A percentile compares a stretch with the other conserved stretches of the same genome.
Evolutionary conservation across 257 asterid genomes (phyloP).

Genomic region (Parsonsia alboflavescens): DNA sequence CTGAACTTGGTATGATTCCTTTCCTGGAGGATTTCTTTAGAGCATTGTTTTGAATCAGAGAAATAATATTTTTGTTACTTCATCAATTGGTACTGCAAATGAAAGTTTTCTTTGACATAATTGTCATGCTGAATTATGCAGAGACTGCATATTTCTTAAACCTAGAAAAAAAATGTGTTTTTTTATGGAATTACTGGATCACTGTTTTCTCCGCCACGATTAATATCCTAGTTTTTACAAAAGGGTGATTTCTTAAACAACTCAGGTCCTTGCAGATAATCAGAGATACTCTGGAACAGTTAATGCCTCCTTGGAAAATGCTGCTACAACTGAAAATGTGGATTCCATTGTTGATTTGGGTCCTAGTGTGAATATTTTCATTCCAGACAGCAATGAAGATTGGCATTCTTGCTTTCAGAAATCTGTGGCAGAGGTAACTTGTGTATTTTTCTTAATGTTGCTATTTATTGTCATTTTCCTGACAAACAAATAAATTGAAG

Average conservation of each 20-base stretch:
- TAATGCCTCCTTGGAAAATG: constrained; percentile 11
- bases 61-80: background rate
- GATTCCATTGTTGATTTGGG: constrained; percentile 16
- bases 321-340: constrained; percentile 17
- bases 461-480: constrained; percentile 15
- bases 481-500: constrained; percentile 15
- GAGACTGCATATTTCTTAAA: background rate
- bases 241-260: background rate
- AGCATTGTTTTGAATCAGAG: background rate
- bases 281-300: constrained; percentile 16
- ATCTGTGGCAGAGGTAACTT: constrained; percentile 48
- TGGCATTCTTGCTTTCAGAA: constrained; percentile 34
- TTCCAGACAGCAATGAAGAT: constrained; percentile 28
- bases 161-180: background rate
- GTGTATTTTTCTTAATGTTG: constrained; percentile 9
- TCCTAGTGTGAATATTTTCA: constrained; percentile 24
- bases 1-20: constrained; percentile 31
- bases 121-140: background rate
- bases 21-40: constrained; percentile 2
- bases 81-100: background rate
- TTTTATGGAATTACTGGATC: background rate
- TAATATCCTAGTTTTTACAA: background rate
- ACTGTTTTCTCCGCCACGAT: background rate
- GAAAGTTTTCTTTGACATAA: background rate
- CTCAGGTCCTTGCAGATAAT: constrained; percentile 13